phyloP scores from a whole-genome alignment of 1,284 basidiomycete species.

The Phellopilus nigrolimitatus region DNA sequence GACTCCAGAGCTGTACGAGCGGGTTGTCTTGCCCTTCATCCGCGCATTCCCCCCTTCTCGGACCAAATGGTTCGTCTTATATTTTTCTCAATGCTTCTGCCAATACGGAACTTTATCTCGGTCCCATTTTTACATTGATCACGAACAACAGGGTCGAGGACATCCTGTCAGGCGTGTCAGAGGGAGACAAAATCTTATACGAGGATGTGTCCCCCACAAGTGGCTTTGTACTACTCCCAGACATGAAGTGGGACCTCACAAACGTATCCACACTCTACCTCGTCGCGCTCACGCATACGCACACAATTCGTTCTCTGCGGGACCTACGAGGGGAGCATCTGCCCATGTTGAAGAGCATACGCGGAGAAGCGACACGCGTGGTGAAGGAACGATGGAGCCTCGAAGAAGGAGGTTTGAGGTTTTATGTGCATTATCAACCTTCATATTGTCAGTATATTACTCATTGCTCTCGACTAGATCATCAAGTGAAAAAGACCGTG shows the following conservation, averaged over 20 bases:
- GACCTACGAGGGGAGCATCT: constrained; percentile 68
- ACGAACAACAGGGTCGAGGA: constrained; percentile 69
- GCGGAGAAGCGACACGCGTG: constrained; percentile 45
- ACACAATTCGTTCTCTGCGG: constrained; percentile 60
- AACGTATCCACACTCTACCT: constrained; percentile 72
- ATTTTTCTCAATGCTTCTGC: neutral
- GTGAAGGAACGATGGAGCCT: constrained; percentile 63
- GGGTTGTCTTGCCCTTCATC: constrained; percentile 78
- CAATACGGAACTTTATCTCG: neutral
- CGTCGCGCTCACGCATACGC: constrained; percentile 60
- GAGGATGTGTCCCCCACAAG: constrained; percentile 45
- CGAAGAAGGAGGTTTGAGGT: constrained; percentile 53
- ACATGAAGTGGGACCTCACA: constrained; percentile 92
- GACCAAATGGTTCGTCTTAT: constrained; percentile 67
- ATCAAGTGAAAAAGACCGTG: too few relatives aligned
- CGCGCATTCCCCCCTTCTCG: constrained; percentile 64
- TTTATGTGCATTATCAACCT: constrained; percentile 95
- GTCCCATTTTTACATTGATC: too few relatives aligned
- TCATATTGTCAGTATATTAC: constrained; percentile 74
- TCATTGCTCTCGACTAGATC: neutral
- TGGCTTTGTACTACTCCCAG: constrained; percentile 83
- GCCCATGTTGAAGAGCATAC: constrained; percentile 65
- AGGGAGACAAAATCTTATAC: constrained; percentile 74
- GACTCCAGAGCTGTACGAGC: constrained; percentile 69
- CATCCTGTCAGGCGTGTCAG: constrained; percentile 77